These are phyloP conservation scores for Sistotremastrum suecicum DNA, from an alignment of 768 basidiomycete species.

Conservation along the genomic window DNA sequence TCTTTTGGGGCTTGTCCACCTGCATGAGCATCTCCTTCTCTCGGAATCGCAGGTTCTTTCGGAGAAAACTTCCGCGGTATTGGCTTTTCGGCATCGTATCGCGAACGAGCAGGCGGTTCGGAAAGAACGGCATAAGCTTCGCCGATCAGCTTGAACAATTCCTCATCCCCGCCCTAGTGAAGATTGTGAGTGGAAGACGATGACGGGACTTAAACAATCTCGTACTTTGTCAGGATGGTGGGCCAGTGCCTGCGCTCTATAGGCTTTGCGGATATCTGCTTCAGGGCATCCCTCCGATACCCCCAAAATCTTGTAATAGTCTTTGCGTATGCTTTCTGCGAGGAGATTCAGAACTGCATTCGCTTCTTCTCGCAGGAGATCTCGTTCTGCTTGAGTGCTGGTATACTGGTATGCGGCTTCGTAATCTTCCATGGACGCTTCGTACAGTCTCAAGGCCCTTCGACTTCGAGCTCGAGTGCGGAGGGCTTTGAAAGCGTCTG, in stretches of 20 bases:
- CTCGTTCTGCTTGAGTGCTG: conserved; percentile 49
- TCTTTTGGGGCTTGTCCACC: no score
- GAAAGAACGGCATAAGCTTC: conserved; percentile 77
- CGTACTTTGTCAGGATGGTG: conserved; percentile 76
- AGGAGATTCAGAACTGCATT: conserved; percentile 70
- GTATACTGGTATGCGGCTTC: conserved; percentile 61
- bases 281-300: conserved; percentile 40
- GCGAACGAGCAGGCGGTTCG: conserved; percentile 52
- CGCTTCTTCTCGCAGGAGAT: conserved; percentile 48
- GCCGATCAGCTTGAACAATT: conserved; percentile 83
- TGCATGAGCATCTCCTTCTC: no score
- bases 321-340: conserved; percentile 82
- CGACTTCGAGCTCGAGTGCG: conserved; percentile 76
- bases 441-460: conserved; percentile 61
- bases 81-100: conserved; percentile 63
- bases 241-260: conserved; percentile 71
- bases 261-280: conserved; percentile 78
- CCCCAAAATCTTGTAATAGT: conserved; percentile 73
- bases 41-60: no score
- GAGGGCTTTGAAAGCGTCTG: conserved; percentile 69
- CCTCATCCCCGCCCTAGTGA: conserved; percentile 78
- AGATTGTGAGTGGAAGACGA: conserved; percentile 1
- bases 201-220: background rate
- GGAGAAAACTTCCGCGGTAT: no score
- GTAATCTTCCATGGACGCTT: conserved; percentile 61